Evolutionary conservation across 805 yeast species (phyloP), one percentile per base, ranked within the genome.

Genomic region (Myxozyma udenii): DNA sequence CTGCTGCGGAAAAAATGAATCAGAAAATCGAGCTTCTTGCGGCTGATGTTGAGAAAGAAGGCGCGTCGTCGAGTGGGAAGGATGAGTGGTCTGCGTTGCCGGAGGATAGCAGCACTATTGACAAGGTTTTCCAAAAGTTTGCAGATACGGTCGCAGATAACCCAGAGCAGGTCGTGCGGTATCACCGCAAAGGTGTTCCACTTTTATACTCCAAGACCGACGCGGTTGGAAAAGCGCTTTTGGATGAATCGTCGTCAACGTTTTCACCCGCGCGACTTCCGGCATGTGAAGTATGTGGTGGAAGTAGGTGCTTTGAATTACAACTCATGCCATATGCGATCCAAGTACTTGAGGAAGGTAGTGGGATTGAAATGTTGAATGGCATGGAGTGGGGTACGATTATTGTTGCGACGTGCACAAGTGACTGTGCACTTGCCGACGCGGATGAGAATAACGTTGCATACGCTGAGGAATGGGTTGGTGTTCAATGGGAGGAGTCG

Each of bases 381-480:
- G 97, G 98, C 11, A 91, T 91, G 95, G 95, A 91, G 57, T 93
- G 98, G 98, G 98, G 97, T 1, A 86, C 98, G 0, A 85, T 93
- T 26, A 71, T 87, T 23, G 85, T 91, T 1, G 86, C 83, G 38
- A 87, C 96, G 0, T 89, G 87, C 60, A 68, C 70, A 5, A 83
- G 80, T 58, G 95, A 87, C 64, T 79, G 72, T 55, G 68, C 74
- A 14, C 83, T 88, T 4, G 66, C 70, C 2, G 55, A 66, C 23
- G 68, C 80, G 41, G 89, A 85, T 56, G 77, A 71, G 5, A 73
- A 80, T 50, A 78, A 79, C 38, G 89, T 87, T n/a, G 95, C 87
- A 0, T 87, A 87, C 62, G 78, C 81, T 1, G 85, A 83, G 62
- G 95, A 87, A 68, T 83, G 80, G 78, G 82, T 81, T 44, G 91